Base-by-base conservation (phyloP, 2,329 filamentous ascomycete species). In the Cryphonectria japonica region DNA sequence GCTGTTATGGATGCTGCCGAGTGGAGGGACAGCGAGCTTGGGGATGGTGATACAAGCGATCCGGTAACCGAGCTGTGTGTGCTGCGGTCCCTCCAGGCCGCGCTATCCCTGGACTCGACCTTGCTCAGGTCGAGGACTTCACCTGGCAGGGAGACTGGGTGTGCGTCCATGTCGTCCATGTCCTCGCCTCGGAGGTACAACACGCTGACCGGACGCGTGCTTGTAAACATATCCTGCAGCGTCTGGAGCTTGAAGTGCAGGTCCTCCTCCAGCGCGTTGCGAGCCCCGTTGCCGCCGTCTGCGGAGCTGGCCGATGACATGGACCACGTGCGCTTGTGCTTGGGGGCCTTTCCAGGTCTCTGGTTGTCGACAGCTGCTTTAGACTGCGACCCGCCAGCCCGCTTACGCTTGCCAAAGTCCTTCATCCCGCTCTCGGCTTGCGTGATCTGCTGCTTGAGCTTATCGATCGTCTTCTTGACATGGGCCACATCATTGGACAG, bases 401-500 rank as follows among this genome's bases (percentile, higher is more conserved):
- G 83, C 79, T 91, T 91, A 69, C 90, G 84, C 79, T 91, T 92
- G 61, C 87, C 85, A 74, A 89, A 89, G 73, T 92, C 89, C 77
- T 91, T 92, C 76, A 90, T 84, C 0, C 90, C 89, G 66, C 85
- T 90, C 77, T 92, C 90, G 0, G 88, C 88, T 77, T 98, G 94
- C 0, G 92, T 86, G 72, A 98, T 96, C 78, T 98, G 95, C 78
- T 97, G 94, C 80, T 97, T 97, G 63, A 98, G 84, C 82, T 98
- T 98, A 78, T 98, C 95, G 76, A 98, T 98, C 0, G 92, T 93
- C 83, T 98, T 98, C 81, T 97, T 97, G 74, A 98, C 93, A 77
- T 98, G 95, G 0, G 93, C 93, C 11, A 98, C 88, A 76, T 98
- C 95, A 78, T 98, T 98, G 22, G 95, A 95, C 0, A 98, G 86